Conservation (phyloP, 331 rosid species). For the Quercus tomentella region DNA sequence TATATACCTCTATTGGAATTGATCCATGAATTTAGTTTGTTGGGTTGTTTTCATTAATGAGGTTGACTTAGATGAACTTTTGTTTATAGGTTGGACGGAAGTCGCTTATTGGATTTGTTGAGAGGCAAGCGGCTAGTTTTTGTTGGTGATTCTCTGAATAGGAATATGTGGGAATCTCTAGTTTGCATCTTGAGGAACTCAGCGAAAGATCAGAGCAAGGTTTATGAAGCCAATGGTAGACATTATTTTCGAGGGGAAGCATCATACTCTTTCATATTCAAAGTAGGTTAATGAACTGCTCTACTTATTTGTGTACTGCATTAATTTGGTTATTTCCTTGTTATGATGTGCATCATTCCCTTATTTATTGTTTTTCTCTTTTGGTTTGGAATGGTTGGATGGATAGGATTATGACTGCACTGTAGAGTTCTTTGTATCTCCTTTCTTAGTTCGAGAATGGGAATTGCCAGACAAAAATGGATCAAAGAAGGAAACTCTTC, state of each 20-base stretch:
- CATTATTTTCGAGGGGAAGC: constrained; percentile 80
- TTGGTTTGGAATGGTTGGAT: constrained; percentile 2
- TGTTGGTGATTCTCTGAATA: constrained; percentile 93
- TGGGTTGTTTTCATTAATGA: not conserved
- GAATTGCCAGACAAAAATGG: constrained; percentile 69
- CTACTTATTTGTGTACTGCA: not conserved
- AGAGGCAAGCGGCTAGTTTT: constrained; percentile 83
- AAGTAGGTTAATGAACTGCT: constrained; percentile 36
- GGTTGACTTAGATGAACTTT: not conserved
- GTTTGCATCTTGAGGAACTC: constrained; percentile 82
- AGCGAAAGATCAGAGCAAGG: constrained; percentile 50
- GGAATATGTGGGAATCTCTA: constrained; percentile 99
- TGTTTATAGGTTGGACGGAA: constrained; percentile 67
- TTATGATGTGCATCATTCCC: not conserved
- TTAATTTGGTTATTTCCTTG: not conserved
- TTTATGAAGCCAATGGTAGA: constrained; percentile 79
- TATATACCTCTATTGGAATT: not conserved
- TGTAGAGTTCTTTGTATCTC: constrained; percentile 88
- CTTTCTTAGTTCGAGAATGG: constrained; percentile 95
- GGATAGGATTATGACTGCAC: constrained; percentile 74
- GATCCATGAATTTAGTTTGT: not conserved
- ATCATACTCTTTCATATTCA: constrained; percentile 77
- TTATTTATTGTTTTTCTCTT: not conserved
- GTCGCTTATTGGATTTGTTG: constrained; percentile 61
- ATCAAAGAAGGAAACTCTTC: constrained; percentile 78